Evolutionary conservation across 2,329 filamentous ascomycete species (phyloP), one percentile per base, ranked within the genome.

Genomic region (Colletotrichum sublineola): DNA sequence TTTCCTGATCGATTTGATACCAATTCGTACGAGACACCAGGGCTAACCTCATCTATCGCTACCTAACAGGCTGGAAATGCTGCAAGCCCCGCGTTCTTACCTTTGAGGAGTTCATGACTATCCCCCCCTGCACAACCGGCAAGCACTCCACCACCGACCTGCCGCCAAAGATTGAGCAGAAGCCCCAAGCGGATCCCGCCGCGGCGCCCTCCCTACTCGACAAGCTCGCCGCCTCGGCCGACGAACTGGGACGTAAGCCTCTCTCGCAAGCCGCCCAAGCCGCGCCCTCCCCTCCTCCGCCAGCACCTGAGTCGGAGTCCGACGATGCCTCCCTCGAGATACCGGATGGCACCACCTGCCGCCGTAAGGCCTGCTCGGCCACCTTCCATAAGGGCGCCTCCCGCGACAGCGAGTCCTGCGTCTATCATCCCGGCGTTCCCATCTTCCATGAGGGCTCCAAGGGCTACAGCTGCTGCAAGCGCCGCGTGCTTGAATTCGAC

Each of bases 381-480:
- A 86, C 84, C 52, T 97, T 95, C 82, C 87, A 86, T 68, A 88
- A 88, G 74, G 89, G 88, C 0, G 80, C 85, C 55, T 82, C 84
- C 44, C 86, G 93, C 75, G 90, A 92, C 42, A 89, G 86, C 1
- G 95, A 98, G 85, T 87, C 90, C 73, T 99, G 96, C 80, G 87
- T 94, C 58, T 92, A 97, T 79, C 96, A 99, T 82, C 95, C 96
- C 0, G 96, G 96, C 5, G 90, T 89, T 31, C 94, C 96, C 33
- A 92, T 99, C 76, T 99, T 99, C 84, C 96, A 99, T 81, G 96
- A 99, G 85, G 96, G 96, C 46, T 97, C 94, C 84, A 99, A 99
- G 86, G 96, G 96, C 1, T 99, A 96, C 88, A 95, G 91, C 72
- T 99, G 96, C 86, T 99, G 96, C 85, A 98, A 98, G 89, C 88